These are phyloP conservation scores for Cordyceps farinosa DNA, from an alignment of 2,329 filamentous ascomycete genomes.

Conservation along the genomic window DNA sequence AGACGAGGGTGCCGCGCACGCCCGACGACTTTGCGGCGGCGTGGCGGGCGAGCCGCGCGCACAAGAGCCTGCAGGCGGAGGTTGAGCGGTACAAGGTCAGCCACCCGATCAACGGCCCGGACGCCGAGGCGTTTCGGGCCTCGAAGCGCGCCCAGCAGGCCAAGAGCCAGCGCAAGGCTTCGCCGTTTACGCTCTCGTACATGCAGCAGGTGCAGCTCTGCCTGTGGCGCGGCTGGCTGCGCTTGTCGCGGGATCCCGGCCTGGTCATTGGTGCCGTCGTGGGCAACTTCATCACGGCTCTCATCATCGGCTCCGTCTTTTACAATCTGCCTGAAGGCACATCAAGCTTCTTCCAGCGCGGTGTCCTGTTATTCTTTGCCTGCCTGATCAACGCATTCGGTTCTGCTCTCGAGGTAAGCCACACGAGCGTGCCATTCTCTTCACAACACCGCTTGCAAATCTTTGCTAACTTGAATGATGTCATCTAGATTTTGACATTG, in stretches of 20 bases:
- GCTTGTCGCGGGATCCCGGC: too few relatives aligned
- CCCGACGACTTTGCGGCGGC: slow-evolving; percentile 54
- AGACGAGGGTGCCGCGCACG: slow-evolving; percentile 54
- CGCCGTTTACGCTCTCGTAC: not conserved
- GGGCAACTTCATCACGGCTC: slow-evolving; percentile 34
- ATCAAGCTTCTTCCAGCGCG: slow-evolving; percentile 74
- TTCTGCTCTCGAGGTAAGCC: slow-evolving; percentile 62
- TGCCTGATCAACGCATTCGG: slow-evolving; percentile 83
- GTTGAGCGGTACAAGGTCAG: slow-evolving; percentile 52
- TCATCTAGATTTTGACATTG: slow-evolving; percentile 64
- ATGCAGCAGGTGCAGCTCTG: not conserved
- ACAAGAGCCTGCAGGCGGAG: slow-evolving; percentile 47
- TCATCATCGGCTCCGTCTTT: slow-evolving; percentile 79
- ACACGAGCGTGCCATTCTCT: too few relatives aligned
- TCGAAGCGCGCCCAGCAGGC: slow-evolving; percentile 30
- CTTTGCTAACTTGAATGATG: slow-evolving; percentile 26
- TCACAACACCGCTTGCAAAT: too few relatives aligned
- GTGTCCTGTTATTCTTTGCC: slow-evolving; percentile 81
- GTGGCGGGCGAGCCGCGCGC: slow-evolving; percentile 34
- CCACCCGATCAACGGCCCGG: slow-evolving; percentile 52
- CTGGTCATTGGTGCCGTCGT: too few relatives aligned
- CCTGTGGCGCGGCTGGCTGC: slow-evolving; percentile 17
- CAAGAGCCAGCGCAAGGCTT: not conserved
- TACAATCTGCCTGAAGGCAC: slow-evolving; percentile 66
- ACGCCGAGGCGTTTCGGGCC: slow-evolving; percentile 53